Percentiles rank a stretch among this genome's conserved stretches.
phyloP scores from a whole-genome alignment of 108 stramenopile genomes.

The Pseudonitzschia multiseries region DNA sequence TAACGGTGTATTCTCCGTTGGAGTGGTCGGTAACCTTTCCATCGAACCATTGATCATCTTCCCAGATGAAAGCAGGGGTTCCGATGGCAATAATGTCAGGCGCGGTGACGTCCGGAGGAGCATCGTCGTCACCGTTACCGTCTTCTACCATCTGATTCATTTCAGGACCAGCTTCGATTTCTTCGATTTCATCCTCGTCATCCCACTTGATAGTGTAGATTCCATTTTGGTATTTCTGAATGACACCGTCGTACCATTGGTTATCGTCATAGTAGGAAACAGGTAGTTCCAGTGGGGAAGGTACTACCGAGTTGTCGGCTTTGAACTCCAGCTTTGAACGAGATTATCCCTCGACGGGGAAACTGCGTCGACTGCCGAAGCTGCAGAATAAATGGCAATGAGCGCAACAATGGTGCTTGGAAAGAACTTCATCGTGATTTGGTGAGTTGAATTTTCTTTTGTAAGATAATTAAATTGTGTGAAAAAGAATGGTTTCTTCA shows the following conservation, averaged over 20 bases:
- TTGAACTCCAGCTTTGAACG: too few species aligned
- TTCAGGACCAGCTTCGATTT: neutral
- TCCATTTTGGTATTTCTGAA: neutral
- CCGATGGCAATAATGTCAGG: neutral
- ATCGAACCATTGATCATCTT: neutral
- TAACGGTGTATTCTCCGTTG: neutral
- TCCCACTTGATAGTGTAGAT: neutral
- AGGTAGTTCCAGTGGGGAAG: neutral
- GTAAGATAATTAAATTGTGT: too few species aligned
- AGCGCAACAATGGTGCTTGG: too few species aligned
- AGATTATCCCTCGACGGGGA: too few species aligned
- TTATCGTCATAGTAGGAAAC: neutral
- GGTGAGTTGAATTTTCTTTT: too few species aligned
- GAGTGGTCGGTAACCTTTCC: neutral
- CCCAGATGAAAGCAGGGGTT: neutral
- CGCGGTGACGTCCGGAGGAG: neutral
- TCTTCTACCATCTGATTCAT: neutral
- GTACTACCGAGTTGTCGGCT: neutral
- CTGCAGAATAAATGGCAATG: too few species aligned
- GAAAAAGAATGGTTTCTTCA: too few species aligned
- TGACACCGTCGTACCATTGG: neutral
- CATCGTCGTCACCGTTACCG: neutral
- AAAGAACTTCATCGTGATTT: too few species aligned
- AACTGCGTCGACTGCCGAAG: too few species aligned
- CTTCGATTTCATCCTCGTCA: neutral